Evolutionary conservation across 2,329 filamentous ascomycete genomes (phyloP), one percentile per base, ranked within the genome.

Genomic region (Macrophomina pseudophaseolina): DNA sequence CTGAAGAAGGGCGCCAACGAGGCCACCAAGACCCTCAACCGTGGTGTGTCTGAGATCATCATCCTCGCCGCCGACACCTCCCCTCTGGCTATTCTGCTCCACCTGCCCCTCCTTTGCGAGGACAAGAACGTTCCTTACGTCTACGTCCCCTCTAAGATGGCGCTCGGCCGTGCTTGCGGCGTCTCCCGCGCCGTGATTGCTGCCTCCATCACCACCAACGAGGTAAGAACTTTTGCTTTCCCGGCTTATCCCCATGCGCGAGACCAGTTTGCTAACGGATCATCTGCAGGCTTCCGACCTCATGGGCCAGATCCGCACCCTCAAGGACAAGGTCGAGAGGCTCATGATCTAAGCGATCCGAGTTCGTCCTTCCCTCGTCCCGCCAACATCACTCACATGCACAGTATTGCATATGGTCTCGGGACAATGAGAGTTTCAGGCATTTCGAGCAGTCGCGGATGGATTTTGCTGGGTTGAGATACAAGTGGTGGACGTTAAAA

Each of bases 261-360:
- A 16, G 16, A 28, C 9, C 11, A 12, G 11, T 28, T 7, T 7
- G 40, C 59, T 67, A 42, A 62, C 18, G 5, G 16, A 14, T 18
- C 42, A 18, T 16, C 30, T 16, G 14, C 23, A 66, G 64, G 64
- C 54, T 59, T 74, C 80, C 75, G 94, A 97, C 80, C 85, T 98
- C 68, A 91, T 90, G 80, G 87, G 88, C 75, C 93, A 96, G 85
- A 97, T 98, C 80, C 87, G 91, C 74, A 86, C 89, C 71, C 85
- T 97, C 76, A 96, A 94, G 86, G 92, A 96, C 82, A 96, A 97
- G 88, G 92, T 98, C 66, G 94, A 98, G 87, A 88, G 94, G 74
- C 87, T 97, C 72, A 93, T 94, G 85, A 97, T 97, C 83, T 97
- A 82, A 67, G 44, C 18, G 23, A 5, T 18, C 3, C 42, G 14